phyloP scores from a whole-genome alignment of 148 eudicot genomes.

The Rheum nobile region DNA sequence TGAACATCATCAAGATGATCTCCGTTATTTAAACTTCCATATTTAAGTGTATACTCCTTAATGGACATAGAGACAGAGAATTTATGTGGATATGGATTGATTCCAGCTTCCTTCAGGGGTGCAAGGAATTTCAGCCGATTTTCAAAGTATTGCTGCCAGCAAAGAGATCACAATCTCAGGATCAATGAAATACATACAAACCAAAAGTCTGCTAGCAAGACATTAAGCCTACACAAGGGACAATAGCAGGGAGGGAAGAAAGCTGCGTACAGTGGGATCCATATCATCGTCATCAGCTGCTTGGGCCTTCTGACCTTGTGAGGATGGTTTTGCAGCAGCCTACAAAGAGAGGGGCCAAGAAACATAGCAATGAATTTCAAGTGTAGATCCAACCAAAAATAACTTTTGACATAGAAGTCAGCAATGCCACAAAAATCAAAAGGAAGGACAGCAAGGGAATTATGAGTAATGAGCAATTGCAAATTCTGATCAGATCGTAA shows the following conservation, averaged over 20 bases:
- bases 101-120: constrained; percentile 57
- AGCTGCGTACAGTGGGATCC: constrained; percentile 69
- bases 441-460: too few relatives aligned
- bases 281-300: constrained; percentile 80
- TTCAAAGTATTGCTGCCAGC: constrained; percentile 77
- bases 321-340: constrained; percentile 36
- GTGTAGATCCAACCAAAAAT: neutral
- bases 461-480: neutral
- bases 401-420: neutral
- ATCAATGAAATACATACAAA: neutral
- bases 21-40: constrained; percentile 45
- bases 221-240: neutral
- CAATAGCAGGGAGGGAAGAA: neutral
- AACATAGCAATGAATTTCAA: neutral
- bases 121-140: constrained; percentile 63
- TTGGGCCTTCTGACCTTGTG: constrained; percentile 42
- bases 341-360: constrained; percentile 5
- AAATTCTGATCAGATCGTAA: neutral
- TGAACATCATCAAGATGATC: constrained; percentile 58
- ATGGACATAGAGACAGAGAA: constrained; percentile 44
- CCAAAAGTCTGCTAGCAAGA: neutral
- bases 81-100: constrained; percentile 89
- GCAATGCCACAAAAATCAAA: neutral
- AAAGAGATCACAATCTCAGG: neutral
- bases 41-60: constrained; percentile 46